Evolutionary conservation across 768 basidiomycete species (phyloP).

Genomic region (Pleurotus citrinopileatus): DNA sequence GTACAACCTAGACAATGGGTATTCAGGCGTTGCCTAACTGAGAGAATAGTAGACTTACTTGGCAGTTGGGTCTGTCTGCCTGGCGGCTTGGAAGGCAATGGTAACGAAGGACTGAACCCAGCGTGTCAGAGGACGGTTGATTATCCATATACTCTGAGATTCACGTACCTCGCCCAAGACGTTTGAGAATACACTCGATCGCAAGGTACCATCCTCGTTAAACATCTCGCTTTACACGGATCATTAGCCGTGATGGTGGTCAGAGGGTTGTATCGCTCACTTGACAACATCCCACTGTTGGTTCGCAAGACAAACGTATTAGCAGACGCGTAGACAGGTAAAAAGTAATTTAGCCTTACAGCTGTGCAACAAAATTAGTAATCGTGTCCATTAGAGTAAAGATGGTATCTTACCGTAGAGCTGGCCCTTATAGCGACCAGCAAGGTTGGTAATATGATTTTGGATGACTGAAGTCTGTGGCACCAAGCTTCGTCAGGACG

Average conservation of each 20-base stretch:
- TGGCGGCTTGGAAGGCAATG: slow-evolving; percentile 49
- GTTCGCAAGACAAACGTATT: background rate
- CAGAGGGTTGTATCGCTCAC: slow-evolving; percentile 18
- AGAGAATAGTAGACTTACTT: slow-evolving; percentile 25
- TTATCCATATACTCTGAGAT: background rate
- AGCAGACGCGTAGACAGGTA: background rate
- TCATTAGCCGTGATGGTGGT: slow-evolving; percentile 13
- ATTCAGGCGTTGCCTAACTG: background rate
- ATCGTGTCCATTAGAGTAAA: background rate
- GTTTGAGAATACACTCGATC: slow-evolving; percentile 44
- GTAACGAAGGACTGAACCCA: slow-evolving; percentile 40
- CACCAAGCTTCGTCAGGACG: background rate
- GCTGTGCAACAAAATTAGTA: background rate
- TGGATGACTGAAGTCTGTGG: slow-evolving; percentile 39
- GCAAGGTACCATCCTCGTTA: slow-evolving; percentile 48
- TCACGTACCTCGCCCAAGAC: slow-evolving; percentile 40
- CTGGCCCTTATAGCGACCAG: slow-evolving; percentile 44
- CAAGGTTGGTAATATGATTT: slow-evolving; percentile 43
- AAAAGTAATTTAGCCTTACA: background rate
- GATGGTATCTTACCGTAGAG: slow-evolving; percentile 29
- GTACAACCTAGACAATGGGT: slow-evolving; percentile 26
- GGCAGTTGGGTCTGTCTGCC: slow-evolving; percentile 44
- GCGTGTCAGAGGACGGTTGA: background rate
- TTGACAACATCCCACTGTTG: slow-evolving; percentile 42
- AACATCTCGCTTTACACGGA: slow-evolving; percentile 39